Conservation (phyloP, 768 basidiomycete genomes). For the Basidioascus undulatus region DNA sequence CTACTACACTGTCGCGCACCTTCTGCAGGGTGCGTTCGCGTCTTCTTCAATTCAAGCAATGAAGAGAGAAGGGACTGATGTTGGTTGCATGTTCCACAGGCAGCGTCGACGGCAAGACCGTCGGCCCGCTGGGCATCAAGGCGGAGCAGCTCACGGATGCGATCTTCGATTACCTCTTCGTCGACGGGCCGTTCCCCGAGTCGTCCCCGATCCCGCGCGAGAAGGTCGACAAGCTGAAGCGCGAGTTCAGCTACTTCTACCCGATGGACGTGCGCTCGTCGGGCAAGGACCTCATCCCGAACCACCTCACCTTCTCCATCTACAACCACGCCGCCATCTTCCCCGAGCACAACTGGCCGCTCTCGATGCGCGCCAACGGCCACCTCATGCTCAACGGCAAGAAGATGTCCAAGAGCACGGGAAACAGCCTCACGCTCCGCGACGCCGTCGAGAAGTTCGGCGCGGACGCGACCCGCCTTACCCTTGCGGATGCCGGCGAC, state of each 20-base stretch:
- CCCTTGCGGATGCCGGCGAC: slow-evolving; percentile 88
- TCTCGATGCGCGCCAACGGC: slow-evolving; percentile 81
- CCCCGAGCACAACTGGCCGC: slow-evolving; percentile 66
- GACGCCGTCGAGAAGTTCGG: slow-evolving; percentile 87
- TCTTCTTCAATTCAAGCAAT: no score
- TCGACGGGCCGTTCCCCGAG: slow-evolving; percentile 26
- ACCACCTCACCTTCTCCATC: slow-evolving; percentile 77
- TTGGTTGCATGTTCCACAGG: slow-evolving; percentile 4
- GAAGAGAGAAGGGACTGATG: background rate
- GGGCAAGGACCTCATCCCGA: slow-evolving; percentile 86
- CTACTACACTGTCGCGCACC: slow-evolving; percentile 83
- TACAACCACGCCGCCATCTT: slow-evolving; percentile 94
- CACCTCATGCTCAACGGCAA: slow-evolving; percentile 92
- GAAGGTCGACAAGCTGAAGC: slow-evolving; percentile 61
- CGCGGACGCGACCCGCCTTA: slow-evolving; percentile 76
- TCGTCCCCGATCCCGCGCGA: slow-evolving; percentile 39
- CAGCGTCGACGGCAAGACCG: slow-evolving; percentile 34
- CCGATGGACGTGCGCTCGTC: slow-evolving; percentile 95
- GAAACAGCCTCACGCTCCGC: slow-evolving; percentile 74
- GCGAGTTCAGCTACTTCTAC: slow-evolving; percentile 90
- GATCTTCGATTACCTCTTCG: slow-evolving; percentile 81
- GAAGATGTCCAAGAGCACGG: slow-evolving; percentile 96
- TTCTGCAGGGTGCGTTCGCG: slow-evolving; percentile 46
- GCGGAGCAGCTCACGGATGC: slow-evolving; percentile 91
- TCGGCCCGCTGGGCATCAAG: slow-evolving; percentile 62